Evolutionary conservation across 768 basidiomycete species (phyloP).

Genomic region (Dioszegia crocea): DNA sequence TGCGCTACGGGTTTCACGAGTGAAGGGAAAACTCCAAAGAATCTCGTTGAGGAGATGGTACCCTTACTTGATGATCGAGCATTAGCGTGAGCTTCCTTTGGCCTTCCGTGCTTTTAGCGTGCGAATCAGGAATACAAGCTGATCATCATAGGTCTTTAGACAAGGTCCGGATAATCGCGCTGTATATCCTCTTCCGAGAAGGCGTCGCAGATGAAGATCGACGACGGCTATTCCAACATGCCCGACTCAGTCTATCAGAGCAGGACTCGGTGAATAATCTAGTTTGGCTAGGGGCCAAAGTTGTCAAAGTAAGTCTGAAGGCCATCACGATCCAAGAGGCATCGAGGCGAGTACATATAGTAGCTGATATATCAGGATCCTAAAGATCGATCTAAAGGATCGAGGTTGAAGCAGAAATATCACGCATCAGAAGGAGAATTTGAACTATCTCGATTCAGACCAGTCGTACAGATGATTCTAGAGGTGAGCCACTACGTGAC

Average conservation of each 20-base stretch:
- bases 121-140: slow-evolving; percentile 48
- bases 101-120: not conserved
- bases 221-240: slow-evolving; percentile 89
- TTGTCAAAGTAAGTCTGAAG: slow-evolving; percentile 63
- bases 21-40: slow-evolving; percentile 92
- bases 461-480: slow-evolving; percentile 70
- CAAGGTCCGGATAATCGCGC: slow-evolving; percentile 92
- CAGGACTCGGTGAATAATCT: slow-evolving; percentile 92
- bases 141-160: slow-evolving; percentile 58
- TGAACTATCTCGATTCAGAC: slow-evolving; percentile 90
- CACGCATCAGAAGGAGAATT: slow-evolving; percentile 76
- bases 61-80: slow-evolving; percentile 83
- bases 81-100: slow-evolving; percentile 61
- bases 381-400: slow-evolving; percentile 68
- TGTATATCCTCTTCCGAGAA: slow-evolving; percentile 90
- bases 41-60: slow-evolving; percentile 96
- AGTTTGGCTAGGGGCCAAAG: slow-evolving; percentile 71
- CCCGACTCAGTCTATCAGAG: slow-evolving; percentile 75
- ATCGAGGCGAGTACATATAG: too few relatives aligned
- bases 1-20: slow-evolving; percentile 88
- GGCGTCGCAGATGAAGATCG: slow-evolving; percentile 99
- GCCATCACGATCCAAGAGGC: not conserved
- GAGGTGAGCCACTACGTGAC: slow-evolving; percentile 58
- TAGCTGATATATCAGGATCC: slow-evolving; percentile 56
- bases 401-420: slow-evolving; percentile 72